Conservation (phyloP, 352 stramenopile genomes). For the Phytopythium montanum region DNA sequence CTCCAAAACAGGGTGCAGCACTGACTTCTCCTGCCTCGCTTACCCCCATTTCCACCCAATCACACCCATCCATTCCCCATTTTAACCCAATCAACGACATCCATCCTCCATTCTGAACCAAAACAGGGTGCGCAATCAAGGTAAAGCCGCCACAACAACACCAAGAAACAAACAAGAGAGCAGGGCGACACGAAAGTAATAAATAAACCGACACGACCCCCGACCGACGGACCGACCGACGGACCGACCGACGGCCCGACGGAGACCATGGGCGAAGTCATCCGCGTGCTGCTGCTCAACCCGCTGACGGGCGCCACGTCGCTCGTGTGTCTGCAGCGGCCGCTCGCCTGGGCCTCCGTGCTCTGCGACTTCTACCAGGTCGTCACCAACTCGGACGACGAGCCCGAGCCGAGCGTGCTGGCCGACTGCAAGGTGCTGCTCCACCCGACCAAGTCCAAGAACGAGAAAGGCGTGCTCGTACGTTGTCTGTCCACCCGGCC, state of each 20-base stretch:
- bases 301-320: slow-evolving; percentile 59
- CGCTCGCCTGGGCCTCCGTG: slow-evolving; percentile 72
- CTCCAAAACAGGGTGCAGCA: slow-evolving; percentile 2
- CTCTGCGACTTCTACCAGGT: slow-evolving; percentile 81
- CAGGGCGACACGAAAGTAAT: not conserved
- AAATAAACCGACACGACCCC: no score
- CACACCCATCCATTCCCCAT: not conserved
- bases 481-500: no score
- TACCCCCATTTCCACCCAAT: not conserved
- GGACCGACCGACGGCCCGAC: not conserved
- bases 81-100: not conserved
- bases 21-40: not conserved
- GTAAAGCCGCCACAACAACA: not conserved
- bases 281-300: slow-evolving; percentile 79
- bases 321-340: slow-evolving; percentile 78
- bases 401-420: slow-evolving; percentile 46
- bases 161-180: not conserved
- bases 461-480: slow-evolving; percentile 74
- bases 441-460: slow-evolving; percentile 80
- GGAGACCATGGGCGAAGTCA: slow-evolving; percentile 58
- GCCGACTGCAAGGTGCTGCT: slow-evolving; percentile 73
- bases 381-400: slow-evolving; percentile 79
- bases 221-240: no score
- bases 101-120: not conserved
- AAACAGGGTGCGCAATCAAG: not conserved